These are phyloP conservation scores for Paramyrothecium sp. DNA, from an alignment of 2,329 filamentous ascomycete species.

Conservation along the genomic window DNA sequence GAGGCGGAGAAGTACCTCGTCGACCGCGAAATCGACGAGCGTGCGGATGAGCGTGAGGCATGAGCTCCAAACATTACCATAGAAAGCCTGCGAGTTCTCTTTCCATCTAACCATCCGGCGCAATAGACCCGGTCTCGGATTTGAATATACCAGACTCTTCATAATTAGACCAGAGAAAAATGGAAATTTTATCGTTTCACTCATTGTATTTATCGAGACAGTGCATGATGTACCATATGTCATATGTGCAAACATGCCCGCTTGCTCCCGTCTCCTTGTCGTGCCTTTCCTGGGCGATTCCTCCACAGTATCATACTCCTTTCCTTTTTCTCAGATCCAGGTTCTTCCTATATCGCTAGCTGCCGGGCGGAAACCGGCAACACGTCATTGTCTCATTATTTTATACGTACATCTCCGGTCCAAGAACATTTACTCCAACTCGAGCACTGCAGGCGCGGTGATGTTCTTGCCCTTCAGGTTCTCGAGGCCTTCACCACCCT, in stretches of 20 bases:
- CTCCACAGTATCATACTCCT: neutral
- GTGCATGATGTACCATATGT: neutral
- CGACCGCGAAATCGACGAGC: constrained; percentile 58
- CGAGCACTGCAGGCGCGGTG: constrained; percentile 50
- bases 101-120: neutral
- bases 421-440: constrained; percentile 34
- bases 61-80: constrained; percentile 5
- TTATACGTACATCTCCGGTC: neutral
- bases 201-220: neutral
- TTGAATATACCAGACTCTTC: neutral
- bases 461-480: constrained; percentile 52
- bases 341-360: neutral
- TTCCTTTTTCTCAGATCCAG: neutral
- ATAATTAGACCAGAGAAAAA: neutral
- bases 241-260: too few species aligned
- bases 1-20: constrained; percentile 93
- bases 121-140: neutral
- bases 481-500: constrained; percentile 64
- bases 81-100: neutral
- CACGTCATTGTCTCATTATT: neutral
- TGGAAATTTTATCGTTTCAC: neutral
- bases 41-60: constrained; percentile 11
- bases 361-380: neutral
- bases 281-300: neutral
- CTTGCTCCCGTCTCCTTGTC: neutral